phyloP scores from a whole-genome alignment of 495 filamentous ascomycete genomes.

The Hyaloscypha hepaticicola region DNA sequence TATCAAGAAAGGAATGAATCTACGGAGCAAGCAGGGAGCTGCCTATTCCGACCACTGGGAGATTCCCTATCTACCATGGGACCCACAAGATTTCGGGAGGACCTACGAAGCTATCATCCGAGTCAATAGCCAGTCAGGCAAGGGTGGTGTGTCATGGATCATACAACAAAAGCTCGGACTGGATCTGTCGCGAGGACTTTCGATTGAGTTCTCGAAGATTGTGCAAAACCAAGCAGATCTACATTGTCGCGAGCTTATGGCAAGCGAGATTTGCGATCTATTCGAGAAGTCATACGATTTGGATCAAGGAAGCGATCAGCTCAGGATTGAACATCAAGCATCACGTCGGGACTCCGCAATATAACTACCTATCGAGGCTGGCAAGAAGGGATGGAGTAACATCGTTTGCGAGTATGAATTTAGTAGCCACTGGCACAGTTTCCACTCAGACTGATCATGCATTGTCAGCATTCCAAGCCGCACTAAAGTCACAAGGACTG shows the following conservation, averaged over 20 bases:
- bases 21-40: constrained; percentile 57
- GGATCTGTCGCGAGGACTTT: constrained; percentile 87
- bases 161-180: constrained; percentile 81
- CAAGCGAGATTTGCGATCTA: constrained; percentile 76
- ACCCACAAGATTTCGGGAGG: constrained; percentile 87
- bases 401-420: too few species aligned
- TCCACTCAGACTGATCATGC: too few species aligned
- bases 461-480: too few species aligned
- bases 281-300: constrained; percentile 45
- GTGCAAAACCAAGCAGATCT: constrained; percentile 74
- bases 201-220: constrained; percentile 81
- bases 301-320: not conserved
- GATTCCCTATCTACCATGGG: constrained; percentile 88
- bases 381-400: not conserved
- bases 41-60: constrained; percentile 53
- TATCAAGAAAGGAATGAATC: constrained; percentile 90
- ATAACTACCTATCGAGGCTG: not conserved
- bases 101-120: constrained; percentile 95
- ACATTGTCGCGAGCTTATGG: constrained; percentile 73
- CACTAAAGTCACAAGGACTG: too few species aligned
- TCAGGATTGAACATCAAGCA: not conserved
- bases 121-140: constrained; percentile 92
- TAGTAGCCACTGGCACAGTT: too few species aligned
- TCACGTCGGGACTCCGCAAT: not conserved
- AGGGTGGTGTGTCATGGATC: constrained; percentile 91